phyloP scores from a whole-genome alignment of 2,329 filamentous ascomycete species.

The Dothideomycetidae sp. region DNA sequence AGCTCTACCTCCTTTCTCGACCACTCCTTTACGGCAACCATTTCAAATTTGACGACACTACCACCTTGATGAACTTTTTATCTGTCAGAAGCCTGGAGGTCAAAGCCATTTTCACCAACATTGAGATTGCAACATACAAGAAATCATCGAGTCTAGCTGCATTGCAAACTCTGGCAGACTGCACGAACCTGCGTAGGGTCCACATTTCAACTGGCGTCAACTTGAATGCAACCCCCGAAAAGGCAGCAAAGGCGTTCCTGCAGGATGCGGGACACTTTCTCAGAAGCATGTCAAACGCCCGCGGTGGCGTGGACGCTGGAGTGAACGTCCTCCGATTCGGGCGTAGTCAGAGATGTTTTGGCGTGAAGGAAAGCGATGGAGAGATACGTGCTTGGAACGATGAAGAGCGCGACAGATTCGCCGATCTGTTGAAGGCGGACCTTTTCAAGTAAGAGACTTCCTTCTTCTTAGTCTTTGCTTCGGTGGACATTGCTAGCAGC shows the following conservation, averaged over 20 bases:
- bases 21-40: conserved; percentile 21
- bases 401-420: conserved; percentile 17
- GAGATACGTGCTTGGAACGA: conserved; percentile 14
- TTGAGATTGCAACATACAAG: conserved; percentile 20
- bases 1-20: conserved; percentile 19
- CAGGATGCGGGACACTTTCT: conserved; percentile 22
- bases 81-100: conserved; percentile 14
- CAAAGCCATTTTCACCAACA: conserved; percentile 14
- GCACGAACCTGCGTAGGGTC: conserved; percentile 18
- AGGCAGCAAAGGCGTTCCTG: conserved; percentile 23
- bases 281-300: conserved; percentile 10
- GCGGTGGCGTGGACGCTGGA: conserved; percentile 14
- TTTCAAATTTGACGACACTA: conserved; percentile 21
- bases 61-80: conserved; percentile 22
- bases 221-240: conserved; percentile 18
- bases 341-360: conserved; percentile 15
- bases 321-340: conserved; percentile 19
- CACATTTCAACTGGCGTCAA: conserved; percentile 19
- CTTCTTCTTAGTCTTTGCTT: not conserved
- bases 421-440: conserved; percentile 14
- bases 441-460: conserved; percentile 22
- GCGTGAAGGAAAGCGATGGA: conserved; percentile 18
- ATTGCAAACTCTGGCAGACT: conserved; percentile 21
- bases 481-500: conserved; percentile 4
- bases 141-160: conserved; percentile 19